Base-by-base conservation (phyloP, 2,329 filamentous ascomycete species). In the Calonectria pteridis region DNA sequence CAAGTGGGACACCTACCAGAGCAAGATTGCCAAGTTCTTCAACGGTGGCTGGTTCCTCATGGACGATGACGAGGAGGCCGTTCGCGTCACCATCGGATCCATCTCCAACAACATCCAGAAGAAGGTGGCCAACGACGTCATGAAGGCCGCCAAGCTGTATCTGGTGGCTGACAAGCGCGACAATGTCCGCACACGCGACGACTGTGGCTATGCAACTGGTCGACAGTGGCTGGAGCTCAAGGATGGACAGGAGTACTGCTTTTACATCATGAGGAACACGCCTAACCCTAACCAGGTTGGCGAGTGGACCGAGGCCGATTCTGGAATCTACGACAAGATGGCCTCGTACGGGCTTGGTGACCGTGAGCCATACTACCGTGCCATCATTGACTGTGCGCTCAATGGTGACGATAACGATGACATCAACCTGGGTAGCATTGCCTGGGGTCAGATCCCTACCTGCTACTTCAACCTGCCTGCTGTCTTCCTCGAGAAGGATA, bases 121-220 rank as follows among this genome's bases (percentile, higher is more conserved):
- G 14, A 77, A 77, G 46, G 70, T 78, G 2, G 74, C 74, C 55
- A 78, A 77, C 23, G 75, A 77, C 9, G 74, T 78, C 16, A 77
- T 77, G 76, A 73, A 71, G 11, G 74, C 76, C 0, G 76, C 69
- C 20, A 46, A 28, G 2, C 53, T 77, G 13, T 23, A 66, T 11
- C 74, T 77, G 16, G 72, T 75, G 1, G 74, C 72, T 2, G 76
- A 77, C 23, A 77, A 75, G 55, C 72, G 74, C 1, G 28, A 74
- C 7, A 40, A 58, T 7, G 0, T 62, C 4, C 55, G 33, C 33
- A 40, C 55, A 3, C 55, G 55, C n/a, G 55, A 62, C 14, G 55
- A 62, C 55, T 62, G 55, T 20, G 55, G 55, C n/a, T 62, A 62
- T 18, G 55, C 55, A 18, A 62, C 55, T 6, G 72, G 76, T 6